Conservation (phyloP, 177 flowering plant genomes). For the Vitis hybrid region DNA sequence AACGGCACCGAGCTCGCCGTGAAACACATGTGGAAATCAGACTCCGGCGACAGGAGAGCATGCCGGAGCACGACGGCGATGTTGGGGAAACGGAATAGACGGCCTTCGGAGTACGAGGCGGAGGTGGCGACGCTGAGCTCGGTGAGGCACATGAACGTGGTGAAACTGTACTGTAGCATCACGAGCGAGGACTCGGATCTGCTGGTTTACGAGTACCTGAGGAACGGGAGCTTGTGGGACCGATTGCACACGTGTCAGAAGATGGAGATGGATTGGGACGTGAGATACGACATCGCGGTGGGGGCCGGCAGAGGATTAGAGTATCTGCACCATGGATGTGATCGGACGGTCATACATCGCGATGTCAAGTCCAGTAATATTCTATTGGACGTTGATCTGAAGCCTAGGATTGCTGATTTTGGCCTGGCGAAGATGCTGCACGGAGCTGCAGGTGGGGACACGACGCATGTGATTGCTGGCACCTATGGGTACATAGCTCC, state of each 20-base stretch:
- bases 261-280: constrained; percentile 48
- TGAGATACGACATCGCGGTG: constrained; percentile 55
- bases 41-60: constrained; percentile 11
- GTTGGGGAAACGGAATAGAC: constrained; percentile 17
- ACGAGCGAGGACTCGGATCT: constrained; percentile 49
- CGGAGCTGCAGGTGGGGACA: constrained; percentile 22
- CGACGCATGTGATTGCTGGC: constrained; percentile 48
- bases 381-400: constrained; percentile 51
- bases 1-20: constrained; percentile 55
- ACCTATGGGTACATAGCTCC: constrained; percentile 74
- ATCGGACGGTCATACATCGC: constrained; percentile 58
- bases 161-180: constrained; percentile 58
- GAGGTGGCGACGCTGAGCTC: constrained; percentile 58
- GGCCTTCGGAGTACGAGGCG: constrained; percentile 44
- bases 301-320: constrained; percentile 80
- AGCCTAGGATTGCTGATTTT: constrained; percentile 75
- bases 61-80: constrained; percentile 30
- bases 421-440: constrained; percentile 67
- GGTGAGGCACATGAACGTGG: constrained; percentile 57
- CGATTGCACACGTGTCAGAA: constrained; percentile 38
- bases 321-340: constrained; percentile 68
- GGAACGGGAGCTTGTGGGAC: constrained; percentile 65
- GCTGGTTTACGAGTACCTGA: constrained; percentile 58
- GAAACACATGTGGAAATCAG: constrained; percentile 49
- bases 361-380: constrained; percentile 85